Conservation (phyloP, 768 basidiomycete genomes). For the Sistotremastrum suecicum region DNA sequence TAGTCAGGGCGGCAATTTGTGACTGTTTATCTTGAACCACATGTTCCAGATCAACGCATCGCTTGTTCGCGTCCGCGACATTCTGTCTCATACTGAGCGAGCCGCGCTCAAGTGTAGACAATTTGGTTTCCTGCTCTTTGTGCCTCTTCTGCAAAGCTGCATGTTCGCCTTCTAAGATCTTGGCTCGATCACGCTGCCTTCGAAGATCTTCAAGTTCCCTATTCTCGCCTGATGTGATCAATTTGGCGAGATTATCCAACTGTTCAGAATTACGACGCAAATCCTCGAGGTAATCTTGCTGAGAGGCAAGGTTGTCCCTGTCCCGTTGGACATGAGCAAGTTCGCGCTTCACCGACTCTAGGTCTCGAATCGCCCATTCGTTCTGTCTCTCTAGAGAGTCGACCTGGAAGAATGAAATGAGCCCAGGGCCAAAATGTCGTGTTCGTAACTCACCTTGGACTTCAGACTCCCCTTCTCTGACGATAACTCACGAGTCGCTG, state of each 20-base stretch:
- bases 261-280: constrained; percentile 58
- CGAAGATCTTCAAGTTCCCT: constrained; percentile 63
- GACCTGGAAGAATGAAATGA: constrained; percentile 25
- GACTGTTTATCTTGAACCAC: constrained; percentile 58
- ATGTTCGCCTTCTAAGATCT: constrained; percentile 53
- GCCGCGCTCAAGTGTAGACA: constrained; percentile 45
- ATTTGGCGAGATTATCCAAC: constrained; percentile 47
- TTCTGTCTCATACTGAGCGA: constrained; percentile 43
- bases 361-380: constrained; percentile 45
- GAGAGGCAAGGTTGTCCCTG: constrained; percentile 40
- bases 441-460: constrained; percentile 35
- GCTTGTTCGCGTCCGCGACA: constrained; percentile 61
- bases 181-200: constrained; percentile 40
- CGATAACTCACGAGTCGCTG: constrained; percentile 36
- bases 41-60: constrained; percentile 67
- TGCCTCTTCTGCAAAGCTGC: constrained; percentile 51
- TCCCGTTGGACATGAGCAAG: constrained; percentile 42
- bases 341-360: constrained; percentile 38
- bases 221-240: constrained; percentile 49
- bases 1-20: constrained; percentile 43
- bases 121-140: constrained; percentile 57
- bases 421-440: constrained; percentile 3
- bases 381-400: constrained; percentile 46
- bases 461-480: constrained; percentile 43
- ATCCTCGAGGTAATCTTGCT: constrained; percentile 71